Percentiles rank a stretch among this genome's conserved stretches.
phyloP scores from a whole-genome alignment of 2,329 filamentous ascomycete genomes.

The Fusarium sacchari region DNA sequence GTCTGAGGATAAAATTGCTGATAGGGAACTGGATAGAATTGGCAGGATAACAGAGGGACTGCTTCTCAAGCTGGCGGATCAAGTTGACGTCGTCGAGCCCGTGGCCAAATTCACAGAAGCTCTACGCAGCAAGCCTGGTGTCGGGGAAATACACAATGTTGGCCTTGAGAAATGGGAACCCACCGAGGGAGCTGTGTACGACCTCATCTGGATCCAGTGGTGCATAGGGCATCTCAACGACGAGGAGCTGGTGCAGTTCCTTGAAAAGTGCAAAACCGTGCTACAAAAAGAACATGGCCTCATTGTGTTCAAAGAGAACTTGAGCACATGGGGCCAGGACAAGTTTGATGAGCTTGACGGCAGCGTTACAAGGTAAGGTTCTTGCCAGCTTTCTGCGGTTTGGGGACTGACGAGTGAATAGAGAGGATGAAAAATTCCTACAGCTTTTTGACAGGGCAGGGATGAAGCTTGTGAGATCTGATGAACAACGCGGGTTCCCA shows the following conservation, averaged over 20 bases:
- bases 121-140: constrained; percentile 66
- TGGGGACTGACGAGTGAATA: background rate
- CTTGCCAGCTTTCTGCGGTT: rapidly evolving
- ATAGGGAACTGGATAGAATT: constrained; percentile 62
- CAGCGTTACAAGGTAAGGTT: constrained; percentile 73
- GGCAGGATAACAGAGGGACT: constrained; percentile 84
- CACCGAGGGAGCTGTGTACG: constrained; percentile 65
- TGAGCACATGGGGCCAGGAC: constrained; percentile 67
- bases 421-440: constrained; percentile 75
- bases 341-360: constrained; percentile 80
- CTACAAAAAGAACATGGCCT: constrained; percentile 43
- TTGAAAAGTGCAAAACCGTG: constrained; percentile 66
- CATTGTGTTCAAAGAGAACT: constrained; percentile 72
- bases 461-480: constrained; percentile 73
- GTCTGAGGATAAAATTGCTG: background rate
- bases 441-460: constrained; percentile 75
- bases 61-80: constrained; percentile 73
- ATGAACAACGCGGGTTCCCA: constrained; percentile 76
- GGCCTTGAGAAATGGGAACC: constrained; percentile 78
- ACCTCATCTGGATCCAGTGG: constrained; percentile 92
- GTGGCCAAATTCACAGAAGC: constrained; percentile 80
- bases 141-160: constrained; percentile 72
- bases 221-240: constrained; percentile 87
- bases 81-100: constrained; percentile 87
- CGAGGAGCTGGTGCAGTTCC: constrained; percentile 72